phyloP scores from a whole-genome alignment of 768 basidiomycete species.

The Hypholoma fasciculare region DNA sequence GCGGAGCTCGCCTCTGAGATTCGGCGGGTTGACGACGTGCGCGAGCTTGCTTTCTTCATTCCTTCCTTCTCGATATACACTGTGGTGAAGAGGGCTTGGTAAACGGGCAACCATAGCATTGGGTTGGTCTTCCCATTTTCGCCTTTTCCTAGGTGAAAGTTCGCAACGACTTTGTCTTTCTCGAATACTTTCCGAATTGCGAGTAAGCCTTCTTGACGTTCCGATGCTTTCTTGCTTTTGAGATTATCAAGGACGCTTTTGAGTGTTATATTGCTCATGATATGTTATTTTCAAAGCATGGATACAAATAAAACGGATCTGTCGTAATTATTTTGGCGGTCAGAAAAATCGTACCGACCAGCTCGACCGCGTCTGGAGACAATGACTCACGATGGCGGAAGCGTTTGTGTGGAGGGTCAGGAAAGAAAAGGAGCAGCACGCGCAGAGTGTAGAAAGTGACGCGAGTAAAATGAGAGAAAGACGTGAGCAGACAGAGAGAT shows the following conservation, averaged over 20 bases:
- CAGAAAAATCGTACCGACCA: neutral
- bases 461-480: too few species aligned
- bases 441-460: too few species aligned
- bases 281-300: neutral
- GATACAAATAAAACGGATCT: constrained; percentile 2
- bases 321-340: neutral
- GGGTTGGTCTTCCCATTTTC: constrained; percentile 29
- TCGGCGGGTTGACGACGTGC: constrained; percentile 45
- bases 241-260: constrained; percentile 51
- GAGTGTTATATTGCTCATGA: constrained; percentile 31
- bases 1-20: constrained; percentile 65
- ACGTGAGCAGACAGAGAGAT: too few species aligned
- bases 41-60: constrained; percentile 41
- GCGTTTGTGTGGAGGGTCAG: too few species aligned
- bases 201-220: constrained; percentile 64
- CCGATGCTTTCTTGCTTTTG: constrained; percentile 64
- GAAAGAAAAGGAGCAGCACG: too few species aligned
- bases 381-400: too few species aligned
- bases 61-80: constrained; percentile 63
- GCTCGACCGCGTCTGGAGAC: too few species aligned
- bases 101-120: constrained; percentile 61
- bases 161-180: constrained; percentile 43
- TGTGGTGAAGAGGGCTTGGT: constrained; percentile 69
- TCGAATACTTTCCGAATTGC: constrained; percentile 53
- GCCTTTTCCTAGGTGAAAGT: constrained; percentile 37